Conservation (phyloP, 2,329 filamentous ascomycete species). For the Pestalotiopsis sp. region DNA sequence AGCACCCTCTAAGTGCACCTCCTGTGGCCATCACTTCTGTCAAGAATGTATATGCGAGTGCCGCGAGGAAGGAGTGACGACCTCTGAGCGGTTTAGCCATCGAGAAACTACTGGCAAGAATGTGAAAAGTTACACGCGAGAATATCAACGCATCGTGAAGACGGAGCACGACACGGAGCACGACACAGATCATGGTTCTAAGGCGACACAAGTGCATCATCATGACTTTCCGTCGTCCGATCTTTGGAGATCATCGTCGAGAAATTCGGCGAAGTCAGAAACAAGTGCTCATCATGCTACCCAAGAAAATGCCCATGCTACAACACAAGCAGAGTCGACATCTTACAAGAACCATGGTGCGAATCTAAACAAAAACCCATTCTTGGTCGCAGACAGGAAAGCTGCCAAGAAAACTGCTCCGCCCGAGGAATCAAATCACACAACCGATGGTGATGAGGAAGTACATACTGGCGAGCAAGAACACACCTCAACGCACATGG, state of each 20-base stretch:
- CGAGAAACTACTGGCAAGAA: constrained; percentile 17
- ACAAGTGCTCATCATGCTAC: not conserved
- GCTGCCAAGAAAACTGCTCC: constrained; percentile 9
- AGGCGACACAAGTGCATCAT: not conserved
- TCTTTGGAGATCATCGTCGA: not conserved
- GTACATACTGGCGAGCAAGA: not conserved
- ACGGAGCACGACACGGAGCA: not conserved
- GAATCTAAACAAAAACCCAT: constrained; percentile 25
- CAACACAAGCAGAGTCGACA: not conserved
- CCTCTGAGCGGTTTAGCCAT: constrained; percentile 24
- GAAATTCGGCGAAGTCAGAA: not conserved
- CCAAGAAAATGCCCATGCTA: not conserved
- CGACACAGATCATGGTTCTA: not conserved
- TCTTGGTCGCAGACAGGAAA: constrained; percentile 25
- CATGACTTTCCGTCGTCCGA: not conserved
- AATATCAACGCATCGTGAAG: not conserved
- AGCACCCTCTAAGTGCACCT: constrained; percentile 43
- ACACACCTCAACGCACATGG: constrained; percentile 12
- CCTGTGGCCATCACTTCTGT: constrained; percentile 56
- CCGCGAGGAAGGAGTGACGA: constrained; percentile 23
- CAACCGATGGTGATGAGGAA: not conserved
- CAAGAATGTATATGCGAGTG: constrained; percentile 45
- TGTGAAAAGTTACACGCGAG: not conserved
- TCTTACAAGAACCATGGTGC: constrained; percentile 7
- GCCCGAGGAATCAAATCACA: not conserved